Conservation (phyloP, 768 basidiomycete genomes). For the Termitomyces sp. region DNA sequence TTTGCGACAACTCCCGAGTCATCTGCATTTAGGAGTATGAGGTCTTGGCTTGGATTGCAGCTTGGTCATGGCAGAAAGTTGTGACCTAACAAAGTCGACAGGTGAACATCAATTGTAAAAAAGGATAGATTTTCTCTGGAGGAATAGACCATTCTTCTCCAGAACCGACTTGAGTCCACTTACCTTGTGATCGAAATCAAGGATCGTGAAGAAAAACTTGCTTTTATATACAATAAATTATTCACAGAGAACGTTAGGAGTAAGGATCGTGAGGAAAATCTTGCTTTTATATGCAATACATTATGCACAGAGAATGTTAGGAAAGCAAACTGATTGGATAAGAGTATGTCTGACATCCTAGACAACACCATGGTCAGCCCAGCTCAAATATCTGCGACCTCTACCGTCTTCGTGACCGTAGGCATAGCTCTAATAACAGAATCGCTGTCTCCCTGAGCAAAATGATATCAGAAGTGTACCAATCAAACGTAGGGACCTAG, state of each 20-base stretch:
- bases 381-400: conserved; percentile 15
- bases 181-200: background rate
- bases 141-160: no score
- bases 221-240: background rate
- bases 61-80: no score
- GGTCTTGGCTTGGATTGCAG: no score
- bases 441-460: background rate
- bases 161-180: no score
- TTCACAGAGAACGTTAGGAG: no score
- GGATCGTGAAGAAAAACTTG: background rate
- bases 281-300: background rate
- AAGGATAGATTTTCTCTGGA: no score
- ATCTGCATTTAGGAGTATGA: no score
- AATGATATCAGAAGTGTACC: background rate
- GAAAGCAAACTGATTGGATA: background rate
- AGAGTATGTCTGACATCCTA: background rate
- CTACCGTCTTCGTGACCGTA: conserved; percentile 18
- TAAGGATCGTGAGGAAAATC: no score
- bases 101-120: no score
- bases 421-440: conserved; percentile 10
- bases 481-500: background rate
- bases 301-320: background rate
- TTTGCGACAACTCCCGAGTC: no score
- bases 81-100: no score
- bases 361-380: background rate